Conservation (phyloP, 2,329 filamentous ascomycete genomes). For the Rhytidhysteron rufulum region DNA sequence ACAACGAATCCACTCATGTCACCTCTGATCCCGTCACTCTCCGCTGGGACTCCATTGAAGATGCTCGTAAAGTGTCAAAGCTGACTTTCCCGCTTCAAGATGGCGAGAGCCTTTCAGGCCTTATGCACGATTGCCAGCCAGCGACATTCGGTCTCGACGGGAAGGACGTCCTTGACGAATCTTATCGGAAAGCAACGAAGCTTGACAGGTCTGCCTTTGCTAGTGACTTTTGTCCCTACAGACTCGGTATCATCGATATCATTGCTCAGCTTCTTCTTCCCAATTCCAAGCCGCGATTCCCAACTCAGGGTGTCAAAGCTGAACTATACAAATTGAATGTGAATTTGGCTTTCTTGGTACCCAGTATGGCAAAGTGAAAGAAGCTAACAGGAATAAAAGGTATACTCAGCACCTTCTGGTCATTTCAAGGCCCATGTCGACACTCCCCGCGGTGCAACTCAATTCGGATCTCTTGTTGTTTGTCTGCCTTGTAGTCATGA, state of each 20-base stretch:
- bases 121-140: conserved; percentile 27
- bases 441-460: conserved; percentile 45
- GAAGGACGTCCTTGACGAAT: conserved; percentile 49
- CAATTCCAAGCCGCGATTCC: conserved; percentile 7
- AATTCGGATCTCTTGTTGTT: conserved; percentile 55
- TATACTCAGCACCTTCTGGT: conserved; percentile 51
- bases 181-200: conserved; percentile 52
- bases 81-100: neutral
- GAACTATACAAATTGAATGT: conserved; percentile 59
- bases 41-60: conserved; percentile 5
- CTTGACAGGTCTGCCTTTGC: conserved; percentile 48
- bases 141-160: conserved; percentile 49
- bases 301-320: conserved; percentile 39
- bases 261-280: conserved; percentile 47
- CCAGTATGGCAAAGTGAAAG: neutral
- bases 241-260: conserved; percentile 50
- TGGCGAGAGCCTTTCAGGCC: neutral
- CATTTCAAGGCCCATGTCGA: conserved; percentile 53
- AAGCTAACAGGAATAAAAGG: conserved; percentile 22
- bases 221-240: conserved; percentile 50
- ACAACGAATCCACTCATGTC: neutral
- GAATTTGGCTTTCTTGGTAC: conserved; percentile 1
- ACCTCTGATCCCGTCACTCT: conserved; percentile 1
- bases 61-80: neutral
- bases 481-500: conserved; percentile 42